phyloP scores from a whole-genome alignment of 2,329 filamentous ascomycete species.

The Fusarium mundagurra region DNA sequence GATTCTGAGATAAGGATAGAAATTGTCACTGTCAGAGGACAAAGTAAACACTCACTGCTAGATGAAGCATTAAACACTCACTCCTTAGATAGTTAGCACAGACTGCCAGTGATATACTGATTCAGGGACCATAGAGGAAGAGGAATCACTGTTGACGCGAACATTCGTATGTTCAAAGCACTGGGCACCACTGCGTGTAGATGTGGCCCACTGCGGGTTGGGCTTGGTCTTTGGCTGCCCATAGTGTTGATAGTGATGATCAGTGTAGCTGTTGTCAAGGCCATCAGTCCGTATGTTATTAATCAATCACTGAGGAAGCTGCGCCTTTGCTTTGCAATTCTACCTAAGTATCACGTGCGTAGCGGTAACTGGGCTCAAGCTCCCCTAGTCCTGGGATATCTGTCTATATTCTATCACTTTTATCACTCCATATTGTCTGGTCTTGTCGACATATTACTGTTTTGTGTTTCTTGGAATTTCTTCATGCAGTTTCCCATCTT shows the following conservation, averaged over 20 bases:
- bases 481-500: too few species aligned
- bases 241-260: too few species aligned
- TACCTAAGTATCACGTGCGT: background rate
- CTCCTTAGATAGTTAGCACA: background rate
- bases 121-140: background rate
- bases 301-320: background rate
- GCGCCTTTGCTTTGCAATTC: background rate
- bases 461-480: too few species aligned
- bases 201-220: fast-evolving
- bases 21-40: background rate
- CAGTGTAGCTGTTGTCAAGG: background rate
- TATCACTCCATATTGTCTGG: too few species aligned
- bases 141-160: background rate
- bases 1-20: background rate
- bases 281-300: background rate
- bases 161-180: background rate
- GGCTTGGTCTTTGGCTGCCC: background rate
- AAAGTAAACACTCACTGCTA: background rate
- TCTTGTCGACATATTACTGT: too few species aligned
- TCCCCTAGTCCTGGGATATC: too few species aligned
- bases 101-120: background rate
- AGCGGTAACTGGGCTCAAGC: too few species aligned
- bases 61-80: too few species aligned
- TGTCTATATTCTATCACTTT: too few species aligned
- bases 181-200: background rate